Base-by-base conservation (phyloP, 176 grass and related monocot species). In the Carex littledalei region DNA sequence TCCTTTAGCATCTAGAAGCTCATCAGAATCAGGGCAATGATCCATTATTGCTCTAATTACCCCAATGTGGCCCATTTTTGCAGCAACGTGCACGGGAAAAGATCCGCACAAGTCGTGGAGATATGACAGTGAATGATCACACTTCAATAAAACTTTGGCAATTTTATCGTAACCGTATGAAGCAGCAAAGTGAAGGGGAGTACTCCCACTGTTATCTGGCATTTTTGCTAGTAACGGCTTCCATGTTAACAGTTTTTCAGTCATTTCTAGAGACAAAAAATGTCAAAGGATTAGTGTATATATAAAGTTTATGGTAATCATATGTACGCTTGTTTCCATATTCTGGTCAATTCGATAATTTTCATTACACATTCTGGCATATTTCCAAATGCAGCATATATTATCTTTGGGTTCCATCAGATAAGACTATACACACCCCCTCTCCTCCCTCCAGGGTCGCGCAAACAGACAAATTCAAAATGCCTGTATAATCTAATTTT, bases 41-140 rank as follows among this genome's bases (percentile, higher is more conserved):
- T 70, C 55, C 15, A 85, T 50, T 45, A 88, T 3, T 24, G 56
- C 14, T 0, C 16, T 22, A 73, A 85, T 50, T 6, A 71, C 6
- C 0, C 11, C 15, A 22, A 56, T 47, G 5, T 43, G 11, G n/a
- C 54, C 82, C 4, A 17, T 63, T 2, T 17, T 3, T 10, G 89
- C 82, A 1, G 89, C 89, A 56, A 91, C 60, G 43, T 89, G 88
- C 29, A 89, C 63, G 49, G 88, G 88, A 52, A 79, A 89, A 4
- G 70, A 86, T 5, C 88, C 88, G 0, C 57, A 14, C 0, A 10
- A 7, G 50, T 90, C 88, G 0, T 62, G 18, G 52, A 62, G 79
- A 16, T 83, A 90, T 53, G 84, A 39, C 0, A 22, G 0, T 1
- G 79, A 18, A 0, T 80, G 47, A 1, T 86, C 80, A 2, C 17